Percentiles rank a stretch among this genome's conserved stretches.
These are phyloP conservation scores for Pleurotus tuber-regium DNA, from an alignment of 768 basidiomycete species.

Conservation along the genomic window DNA sequence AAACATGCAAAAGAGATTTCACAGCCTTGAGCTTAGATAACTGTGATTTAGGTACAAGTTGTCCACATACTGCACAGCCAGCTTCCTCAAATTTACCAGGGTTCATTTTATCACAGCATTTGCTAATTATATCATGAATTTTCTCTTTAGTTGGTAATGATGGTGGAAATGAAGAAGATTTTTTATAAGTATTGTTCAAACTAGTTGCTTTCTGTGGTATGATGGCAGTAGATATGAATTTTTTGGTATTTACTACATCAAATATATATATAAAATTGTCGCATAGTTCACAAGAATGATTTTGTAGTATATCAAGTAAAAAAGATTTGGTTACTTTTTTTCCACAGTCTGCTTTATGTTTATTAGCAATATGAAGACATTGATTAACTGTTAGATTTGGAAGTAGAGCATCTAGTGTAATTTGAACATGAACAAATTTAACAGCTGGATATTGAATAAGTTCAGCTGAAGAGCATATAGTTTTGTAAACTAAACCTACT, in stretches of 20 bases:
- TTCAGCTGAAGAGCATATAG: neutral
- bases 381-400: neutral
- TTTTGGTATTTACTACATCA: neutral
- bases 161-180: neutral
- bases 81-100: no score
- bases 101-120: no score
- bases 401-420: neutral
- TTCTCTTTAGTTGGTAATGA: neutral
- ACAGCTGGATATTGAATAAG: neutral
- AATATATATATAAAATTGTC: neutral
- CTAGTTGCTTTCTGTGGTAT: neutral
- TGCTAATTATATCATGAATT: neutral
- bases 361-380: neutral
- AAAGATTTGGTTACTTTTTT: neutral
- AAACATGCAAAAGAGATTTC: neutral
- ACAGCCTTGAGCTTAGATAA: slow-evolving; percentile 11
- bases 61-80: slow-evolving; percentile 18
- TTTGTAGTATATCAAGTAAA: neutral
- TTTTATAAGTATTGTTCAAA: neutral
- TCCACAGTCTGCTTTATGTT: neutral
- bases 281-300: neutral
- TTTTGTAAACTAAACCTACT: neutral
- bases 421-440: neutral
- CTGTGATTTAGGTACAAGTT: neutral
- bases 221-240: neutral